phyloP scores from a whole-genome alignment of 306 rosid genomes.

The Pyrus communis region DNA sequence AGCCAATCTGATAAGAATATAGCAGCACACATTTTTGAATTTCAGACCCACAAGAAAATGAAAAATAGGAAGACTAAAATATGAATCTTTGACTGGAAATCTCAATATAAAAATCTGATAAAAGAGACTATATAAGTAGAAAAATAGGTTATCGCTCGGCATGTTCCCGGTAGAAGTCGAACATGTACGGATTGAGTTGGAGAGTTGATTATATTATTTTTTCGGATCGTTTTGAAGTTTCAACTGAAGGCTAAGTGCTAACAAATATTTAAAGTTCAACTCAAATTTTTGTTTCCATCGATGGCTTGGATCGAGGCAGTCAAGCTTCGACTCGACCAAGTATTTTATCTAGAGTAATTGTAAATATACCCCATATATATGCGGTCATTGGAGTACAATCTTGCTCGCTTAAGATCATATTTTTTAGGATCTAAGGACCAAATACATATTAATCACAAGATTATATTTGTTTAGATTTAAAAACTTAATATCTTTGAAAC shows the following conservation, averaged over 20 bases:
- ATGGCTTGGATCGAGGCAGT: not conserved
- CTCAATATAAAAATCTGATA: not conserved
- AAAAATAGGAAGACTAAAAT: not conserved
- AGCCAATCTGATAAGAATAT: not conserved
- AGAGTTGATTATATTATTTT: not conserved
- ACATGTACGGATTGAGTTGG: not conserved
- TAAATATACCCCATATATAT: too few species aligned
- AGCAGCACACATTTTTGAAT: not conserved
- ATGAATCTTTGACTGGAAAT: slow-evolving; percentile 4
- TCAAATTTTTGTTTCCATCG: not conserved
- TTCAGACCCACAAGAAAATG: not conserved
- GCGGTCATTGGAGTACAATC: too few species aligned
- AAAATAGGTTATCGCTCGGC: not conserved
- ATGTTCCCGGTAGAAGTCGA: not conserved
- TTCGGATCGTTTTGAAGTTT: not conserved
- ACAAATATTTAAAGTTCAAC: not conserved
- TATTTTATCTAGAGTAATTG: too few species aligned
- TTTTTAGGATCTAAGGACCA: accelerated
- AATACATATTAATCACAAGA: too few species aligned
- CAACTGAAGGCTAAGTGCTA: not conserved
- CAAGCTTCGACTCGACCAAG: not conserved
- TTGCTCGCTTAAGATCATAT: too few species aligned
- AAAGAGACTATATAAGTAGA: not conserved
- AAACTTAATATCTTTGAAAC: too few species aligned
- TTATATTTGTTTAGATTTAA: too few species aligned